Conservation (phyloP, 2,329 filamentous ascomycete genomes). For the Talaromyces islandicus region DNA sequence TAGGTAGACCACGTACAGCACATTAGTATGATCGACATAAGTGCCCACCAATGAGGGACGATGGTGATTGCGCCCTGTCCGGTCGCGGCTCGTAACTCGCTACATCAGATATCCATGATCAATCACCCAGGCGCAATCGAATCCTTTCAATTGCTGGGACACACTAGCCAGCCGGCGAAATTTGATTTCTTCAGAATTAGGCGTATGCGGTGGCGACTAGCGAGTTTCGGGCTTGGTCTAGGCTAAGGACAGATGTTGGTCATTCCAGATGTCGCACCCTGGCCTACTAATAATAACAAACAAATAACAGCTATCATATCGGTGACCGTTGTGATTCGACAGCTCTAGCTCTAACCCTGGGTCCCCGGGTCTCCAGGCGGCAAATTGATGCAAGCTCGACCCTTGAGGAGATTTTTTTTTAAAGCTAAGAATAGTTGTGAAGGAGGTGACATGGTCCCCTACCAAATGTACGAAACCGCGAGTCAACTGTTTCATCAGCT, state of each 20-base stretch:
- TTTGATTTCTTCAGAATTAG: background rate
- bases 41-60: background rate
- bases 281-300: background rate
- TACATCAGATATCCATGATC: background rate
- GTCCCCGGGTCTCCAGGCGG: background rate
- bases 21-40: background rate
- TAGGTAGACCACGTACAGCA: background rate
- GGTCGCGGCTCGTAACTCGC: too few relatives aligned
- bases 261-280: background rate
- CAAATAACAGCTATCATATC: background rate
- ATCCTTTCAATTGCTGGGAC: background rate
- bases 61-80: background rate
- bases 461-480: background rate
- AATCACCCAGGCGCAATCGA: background rate
- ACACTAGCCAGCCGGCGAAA: background rate
- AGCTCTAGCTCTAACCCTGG: background rate
- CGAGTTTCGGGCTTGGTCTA: background rate
- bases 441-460: background rate
- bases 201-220: background rate
- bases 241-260: background rate
- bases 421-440: background rate
- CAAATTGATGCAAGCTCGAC: background rate
- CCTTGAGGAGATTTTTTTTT: background rate
- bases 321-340: background rate
- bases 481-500: background rate